Evolutionary conservation across 176 grass and related monocot genomes (phyloP).

Genomic region (Typha latifolia): DNA sequence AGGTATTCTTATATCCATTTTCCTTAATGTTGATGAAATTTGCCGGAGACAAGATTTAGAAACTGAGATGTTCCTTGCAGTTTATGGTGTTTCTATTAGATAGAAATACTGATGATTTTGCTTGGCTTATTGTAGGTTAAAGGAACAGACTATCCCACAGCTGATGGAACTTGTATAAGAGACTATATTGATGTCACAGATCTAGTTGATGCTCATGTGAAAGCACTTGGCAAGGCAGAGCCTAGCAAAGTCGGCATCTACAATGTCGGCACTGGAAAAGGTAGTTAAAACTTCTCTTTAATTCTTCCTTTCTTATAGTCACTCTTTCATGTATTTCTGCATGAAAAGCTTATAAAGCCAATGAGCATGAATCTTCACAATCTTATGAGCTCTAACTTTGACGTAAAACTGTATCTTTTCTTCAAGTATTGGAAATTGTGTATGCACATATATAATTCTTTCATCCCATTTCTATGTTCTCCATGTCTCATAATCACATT

Average conservation of each 20-base stretch:
- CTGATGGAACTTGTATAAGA: conserved; percentile 80
- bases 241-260: conserved; percentile 89
- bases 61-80: no score
- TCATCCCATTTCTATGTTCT: background rate
- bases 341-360: no score
- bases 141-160: conserved; percentile 58
- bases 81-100: background rate
- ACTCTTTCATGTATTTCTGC: no score
- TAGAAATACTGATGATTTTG: background rate
- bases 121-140: conserved; percentile 34
- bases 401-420: no score
- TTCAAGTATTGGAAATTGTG: background rate
- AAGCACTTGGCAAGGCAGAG: conserved; percentile 75
- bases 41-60: background rate
- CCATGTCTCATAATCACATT: conserved; percentile 19
- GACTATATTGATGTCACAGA: conserved; percentile 99
- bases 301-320: no score
- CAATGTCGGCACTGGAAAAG: conserved; percentile 88
- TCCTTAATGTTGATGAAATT: background rate
- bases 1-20: conserved; percentile 31
- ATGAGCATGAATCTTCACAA: no score
- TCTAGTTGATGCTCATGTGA: conserved; percentile 97
- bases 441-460: background rate
- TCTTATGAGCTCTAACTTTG: no score
- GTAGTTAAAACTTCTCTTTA: conserved; percentile 27